Percentiles rank a stretch among this genome's conserved stretches.
phyloP scores from a whole-genome alignment of 495 filamentous ascomycete genomes.

The Aspergillus avenaceus region DNA sequence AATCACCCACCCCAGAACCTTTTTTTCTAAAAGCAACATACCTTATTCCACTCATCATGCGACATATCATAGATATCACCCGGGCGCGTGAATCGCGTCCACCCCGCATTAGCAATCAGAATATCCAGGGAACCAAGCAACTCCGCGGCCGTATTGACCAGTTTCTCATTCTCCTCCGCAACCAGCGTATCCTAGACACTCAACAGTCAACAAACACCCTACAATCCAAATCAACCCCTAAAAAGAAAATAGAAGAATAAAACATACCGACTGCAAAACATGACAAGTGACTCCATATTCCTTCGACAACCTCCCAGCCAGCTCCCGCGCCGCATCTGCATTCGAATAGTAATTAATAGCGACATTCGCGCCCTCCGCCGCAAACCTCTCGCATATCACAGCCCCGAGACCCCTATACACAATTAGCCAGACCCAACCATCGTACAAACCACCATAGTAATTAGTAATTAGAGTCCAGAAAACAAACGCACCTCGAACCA shows the following conservation, averaged over 20 bases:
- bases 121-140: constrained; percentile 65
- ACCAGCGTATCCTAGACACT: constrained; percentile 51
- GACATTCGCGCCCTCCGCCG: constrained; percentile 60
- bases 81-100: constrained; percentile 62
- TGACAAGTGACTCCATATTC: constrained; percentile 52
- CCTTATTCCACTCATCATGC: constrained; percentile 69
- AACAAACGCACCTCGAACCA: not conserved
- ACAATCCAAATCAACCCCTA: not conserved
- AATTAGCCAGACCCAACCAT: too few species aligned
- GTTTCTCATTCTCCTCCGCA: constrained; percentile 49
- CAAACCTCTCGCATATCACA: constrained; percentile 59
- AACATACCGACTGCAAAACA: constrained; percentile 56
- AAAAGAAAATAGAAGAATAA: not conserved
- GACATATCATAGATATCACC: constrained; percentile 58
- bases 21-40: constrained; percentile 16
- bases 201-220: not conserved
- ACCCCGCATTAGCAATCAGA: constrained; percentile 68
- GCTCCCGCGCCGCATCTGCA: constrained; percentile 47
- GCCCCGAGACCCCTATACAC: constrained; percentile 64
- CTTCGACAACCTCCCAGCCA: constrained; percentile 47
- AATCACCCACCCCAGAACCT: not conserved
- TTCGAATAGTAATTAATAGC: constrained; percentile 66
- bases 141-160: constrained; percentile 53
- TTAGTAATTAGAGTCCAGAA: too few species aligned
- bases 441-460: too few species aligned